These are phyloP conservation scores for Acanthamoeba healyi DNA, from an alignment of 208 protist species.

Conservation along the genomic window DNA sequence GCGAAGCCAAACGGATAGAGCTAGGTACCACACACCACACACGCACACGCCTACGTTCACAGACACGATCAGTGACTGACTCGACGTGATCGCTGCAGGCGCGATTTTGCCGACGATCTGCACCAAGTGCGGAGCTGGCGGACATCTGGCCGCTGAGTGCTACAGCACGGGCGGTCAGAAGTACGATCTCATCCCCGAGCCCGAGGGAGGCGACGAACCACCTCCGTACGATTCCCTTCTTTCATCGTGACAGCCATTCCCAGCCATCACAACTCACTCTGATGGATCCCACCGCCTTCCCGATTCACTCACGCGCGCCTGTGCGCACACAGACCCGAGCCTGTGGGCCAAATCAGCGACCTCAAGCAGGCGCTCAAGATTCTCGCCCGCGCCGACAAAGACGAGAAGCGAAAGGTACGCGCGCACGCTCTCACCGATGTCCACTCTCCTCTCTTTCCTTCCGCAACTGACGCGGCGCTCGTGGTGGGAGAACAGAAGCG, in stretches of 20 bases:
- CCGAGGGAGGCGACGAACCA: conserved; percentile 63
- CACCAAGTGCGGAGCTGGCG: conserved; percentile 61
- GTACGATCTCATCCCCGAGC: conserved; percentile 75
- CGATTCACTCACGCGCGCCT: background rate
- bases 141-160: conserved; percentile 68
- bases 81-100: background rate
- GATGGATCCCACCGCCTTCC: too few relatives aligned
- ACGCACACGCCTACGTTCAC: background rate
- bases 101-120: conserved; percentile 71
- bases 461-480: background rate
- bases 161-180: conserved; percentile 68
- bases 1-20: conserved; percentile 39
- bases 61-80: background rate
- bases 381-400: conserved; percentile 38
- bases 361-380: conserved; percentile 73
- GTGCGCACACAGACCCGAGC: conserved; percentile 2
- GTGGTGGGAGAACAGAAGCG: background rate
- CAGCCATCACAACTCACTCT: background rate
- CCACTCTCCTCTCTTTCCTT: background rate
- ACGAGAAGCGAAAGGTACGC: conserved; percentile 53
- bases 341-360: conserved; percentile 46
- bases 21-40: background rate
- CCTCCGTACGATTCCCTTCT: background rate
- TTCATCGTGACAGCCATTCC: too few relatives aligned
- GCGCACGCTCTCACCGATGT: background rate